phyloP scores from a whole-genome alignment of 192 early-diverging fungal species.

The Umbelopsis sp. region DNA sequence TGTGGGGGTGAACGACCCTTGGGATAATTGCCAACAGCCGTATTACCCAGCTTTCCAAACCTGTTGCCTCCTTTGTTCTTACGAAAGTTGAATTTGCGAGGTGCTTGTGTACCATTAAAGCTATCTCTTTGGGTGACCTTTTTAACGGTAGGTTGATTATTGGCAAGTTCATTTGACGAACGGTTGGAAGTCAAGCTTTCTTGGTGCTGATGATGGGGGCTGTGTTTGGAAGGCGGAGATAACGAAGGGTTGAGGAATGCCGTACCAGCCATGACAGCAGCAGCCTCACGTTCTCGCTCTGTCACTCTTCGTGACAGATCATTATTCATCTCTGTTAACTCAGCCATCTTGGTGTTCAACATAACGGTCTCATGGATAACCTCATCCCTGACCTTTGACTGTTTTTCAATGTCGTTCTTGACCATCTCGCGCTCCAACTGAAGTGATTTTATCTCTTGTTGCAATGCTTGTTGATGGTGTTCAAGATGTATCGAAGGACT shows the following conservation, averaged over 20 bases:
- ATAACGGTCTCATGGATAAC: conserved; percentile 51
- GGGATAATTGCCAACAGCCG: conserved; percentile 7
- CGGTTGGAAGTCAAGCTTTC: neutral
- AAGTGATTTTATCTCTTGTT: conserved; percentile 48
- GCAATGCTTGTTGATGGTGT: conserved; percentile 48
- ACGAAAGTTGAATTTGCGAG: conserved; percentile 59
- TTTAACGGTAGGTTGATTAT: neutral
- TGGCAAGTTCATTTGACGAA: neutral
- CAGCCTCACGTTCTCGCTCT: conserved; percentile 41
- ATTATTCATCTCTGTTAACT: conserved; percentile 56
- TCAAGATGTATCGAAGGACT: conserved; percentile 32
- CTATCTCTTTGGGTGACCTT: conserved; percentile 42
- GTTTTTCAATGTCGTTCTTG: conserved; percentile 39
- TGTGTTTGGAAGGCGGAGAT: neutral
- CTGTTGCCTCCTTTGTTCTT: conserved; percentile 48
- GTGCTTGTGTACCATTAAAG: conserved; percentile 37
- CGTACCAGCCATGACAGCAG: conserved; percentile 39
- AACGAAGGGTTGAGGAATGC: conserved; percentile 13
- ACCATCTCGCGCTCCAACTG: conserved; percentile 46
- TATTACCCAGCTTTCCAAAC: conserved; percentile 28
- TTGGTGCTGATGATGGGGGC: neutral
- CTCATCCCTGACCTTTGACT: conserved; percentile 47
- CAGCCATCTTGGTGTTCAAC: conserved; percentile 54
- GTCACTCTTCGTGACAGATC: conserved; percentile 51
- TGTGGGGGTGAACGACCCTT: conserved; percentile 37